These are phyloP conservation scores for Pyracantha coccinea DNA, from an alignment of 331 rosid genomes.

Conservation along the genomic window DNA sequence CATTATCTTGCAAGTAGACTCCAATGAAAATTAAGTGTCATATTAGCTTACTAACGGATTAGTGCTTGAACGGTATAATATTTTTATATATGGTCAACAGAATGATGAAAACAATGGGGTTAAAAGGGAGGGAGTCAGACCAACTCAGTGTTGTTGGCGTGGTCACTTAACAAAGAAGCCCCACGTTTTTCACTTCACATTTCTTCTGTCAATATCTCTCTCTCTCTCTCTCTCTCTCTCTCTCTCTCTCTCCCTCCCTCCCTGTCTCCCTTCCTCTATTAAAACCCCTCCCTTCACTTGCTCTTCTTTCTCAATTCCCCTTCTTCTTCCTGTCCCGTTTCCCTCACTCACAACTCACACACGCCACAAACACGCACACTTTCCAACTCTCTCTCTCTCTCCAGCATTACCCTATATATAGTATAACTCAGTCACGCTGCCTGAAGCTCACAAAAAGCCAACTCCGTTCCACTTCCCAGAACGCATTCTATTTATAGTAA, in stretches of 20 bases:
- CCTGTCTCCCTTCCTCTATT: background rate
- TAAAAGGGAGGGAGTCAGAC: background rate
- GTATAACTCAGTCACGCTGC: background rate
- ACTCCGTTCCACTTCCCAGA: background rate
- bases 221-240: background rate
- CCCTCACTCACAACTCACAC: background rate
- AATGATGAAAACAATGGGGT: background rate
- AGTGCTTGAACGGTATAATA: too few species aligned
- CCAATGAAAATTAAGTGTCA: too few species aligned
- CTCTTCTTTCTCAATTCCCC: background rate
- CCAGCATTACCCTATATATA: background rate
- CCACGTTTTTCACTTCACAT: slow-evolving; percentile 24
- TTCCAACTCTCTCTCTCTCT: background rate
- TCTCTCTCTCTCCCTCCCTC: background rate
- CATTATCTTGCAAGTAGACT: too few species aligned
- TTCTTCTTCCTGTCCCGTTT: background rate
- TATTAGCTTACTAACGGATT: too few species aligned
- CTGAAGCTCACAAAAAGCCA: background rate
- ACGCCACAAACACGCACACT: background rate
- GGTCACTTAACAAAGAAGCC: slow-evolving; percentile 21
- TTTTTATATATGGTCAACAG: too few species aligned
- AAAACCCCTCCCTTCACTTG: slow-evolving; percentile 16
- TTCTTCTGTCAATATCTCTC: too few species aligned
- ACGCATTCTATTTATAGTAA: background rate
- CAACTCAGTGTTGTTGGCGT: background rate